Evolutionary conservation across 2,329 filamentous ascomycete species (phyloP).

Genomic region (Fusarium annulatum): DNA sequence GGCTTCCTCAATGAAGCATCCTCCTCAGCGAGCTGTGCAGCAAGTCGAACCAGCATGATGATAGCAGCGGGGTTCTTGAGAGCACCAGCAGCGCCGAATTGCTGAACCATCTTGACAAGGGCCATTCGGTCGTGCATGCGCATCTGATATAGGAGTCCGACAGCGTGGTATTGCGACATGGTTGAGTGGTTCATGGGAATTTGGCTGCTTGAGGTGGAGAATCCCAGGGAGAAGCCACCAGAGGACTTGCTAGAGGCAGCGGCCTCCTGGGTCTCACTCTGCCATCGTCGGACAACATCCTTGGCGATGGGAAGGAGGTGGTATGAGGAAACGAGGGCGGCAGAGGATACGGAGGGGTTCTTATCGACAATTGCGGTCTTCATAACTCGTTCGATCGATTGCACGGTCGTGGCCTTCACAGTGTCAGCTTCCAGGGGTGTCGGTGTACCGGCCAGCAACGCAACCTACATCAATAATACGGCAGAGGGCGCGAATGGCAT

Average conservation of each 20-base stretch:
- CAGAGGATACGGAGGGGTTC: constrained; percentile 95
- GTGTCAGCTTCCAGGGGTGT: constrained; percentile 45
- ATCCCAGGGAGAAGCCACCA: constrained; percentile 89
- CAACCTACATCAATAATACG: constrained; percentile 90
- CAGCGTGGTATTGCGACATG: constrained; percentile 98
- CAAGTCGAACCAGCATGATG: constrained; percentile 90
- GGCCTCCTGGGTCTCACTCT: constrained; percentile 97
- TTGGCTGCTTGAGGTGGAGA: constrained; percentile 81
- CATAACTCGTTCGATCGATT: constrained; percentile 97
- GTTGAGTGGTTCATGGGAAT: constrained; percentile 90
- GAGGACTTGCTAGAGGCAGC: constrained; percentile 90
- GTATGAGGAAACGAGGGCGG: constrained; percentile 95
- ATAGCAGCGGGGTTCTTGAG: constrained; percentile 95
- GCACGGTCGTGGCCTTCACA: constrained; percentile 85
- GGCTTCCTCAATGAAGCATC: constrained; percentile 88
- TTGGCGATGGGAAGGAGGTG: constrained; percentile 95
- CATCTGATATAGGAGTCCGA: constrained; percentile 98
- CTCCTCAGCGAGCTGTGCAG: constrained; percentile 93
- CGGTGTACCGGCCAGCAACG: constrained; percentile 23
- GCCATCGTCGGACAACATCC: constrained; percentile 96
- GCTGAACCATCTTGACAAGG: constrained; percentile 99
- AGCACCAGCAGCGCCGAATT: constrained; percentile 90
- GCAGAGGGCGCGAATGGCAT: constrained; percentile 94
- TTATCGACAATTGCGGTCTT: constrained; percentile 99
- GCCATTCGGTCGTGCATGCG: constrained; percentile 97